A percentile compares a stretch with the other conserved stretches of the same genome.
Conservation (phyloP, 345 rosid species). For the Eucalyptus regnans region DNA sequence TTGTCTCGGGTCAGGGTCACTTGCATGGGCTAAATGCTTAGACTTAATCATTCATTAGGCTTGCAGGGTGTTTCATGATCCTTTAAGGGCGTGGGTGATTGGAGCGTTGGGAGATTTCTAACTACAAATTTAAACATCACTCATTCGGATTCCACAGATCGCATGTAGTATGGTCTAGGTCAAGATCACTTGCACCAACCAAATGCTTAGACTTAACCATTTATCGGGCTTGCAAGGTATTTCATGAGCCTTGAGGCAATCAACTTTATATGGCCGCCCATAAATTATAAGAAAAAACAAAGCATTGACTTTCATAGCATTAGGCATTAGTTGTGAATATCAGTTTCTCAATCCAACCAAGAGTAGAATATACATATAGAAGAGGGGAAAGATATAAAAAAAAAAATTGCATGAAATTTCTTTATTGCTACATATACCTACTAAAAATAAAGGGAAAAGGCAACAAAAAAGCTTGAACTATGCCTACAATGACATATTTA, state of each 20-base stretch:
- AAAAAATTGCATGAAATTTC: not conserved
- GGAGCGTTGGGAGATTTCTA: not conserved
- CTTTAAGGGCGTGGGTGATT: too few species aligned
- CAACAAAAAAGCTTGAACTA: not conserved
- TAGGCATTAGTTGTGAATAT: not conserved
- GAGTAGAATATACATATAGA: not conserved
- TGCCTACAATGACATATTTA: not conserved
- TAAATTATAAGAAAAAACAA: not conserved
- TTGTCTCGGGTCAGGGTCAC: rapidly evolving
- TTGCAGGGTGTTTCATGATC: not conserved
- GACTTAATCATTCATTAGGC: not conserved
- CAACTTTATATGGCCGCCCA: not conserved
- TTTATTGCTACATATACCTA: not conserved
- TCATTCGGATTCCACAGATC: rapidly evolving
- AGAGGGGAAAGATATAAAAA: not conserved
- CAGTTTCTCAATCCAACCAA: not conserved
- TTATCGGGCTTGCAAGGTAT: not conserved
- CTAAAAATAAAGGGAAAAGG: not conserved
- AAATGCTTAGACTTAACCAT: not conserved
- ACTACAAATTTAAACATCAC: not conserved
- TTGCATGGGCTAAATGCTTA: not conserved
- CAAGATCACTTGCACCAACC: rapidly evolving
- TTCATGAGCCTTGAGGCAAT: not conserved
- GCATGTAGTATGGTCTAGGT: not conserved
- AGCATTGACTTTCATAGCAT: not conserved